Percentiles rank a stretch among this genome's conserved stretches.
Conservation (phyloP, 2,329 filamentous ascomycete species). For the Cryphonectria carpinicola region DNA sequence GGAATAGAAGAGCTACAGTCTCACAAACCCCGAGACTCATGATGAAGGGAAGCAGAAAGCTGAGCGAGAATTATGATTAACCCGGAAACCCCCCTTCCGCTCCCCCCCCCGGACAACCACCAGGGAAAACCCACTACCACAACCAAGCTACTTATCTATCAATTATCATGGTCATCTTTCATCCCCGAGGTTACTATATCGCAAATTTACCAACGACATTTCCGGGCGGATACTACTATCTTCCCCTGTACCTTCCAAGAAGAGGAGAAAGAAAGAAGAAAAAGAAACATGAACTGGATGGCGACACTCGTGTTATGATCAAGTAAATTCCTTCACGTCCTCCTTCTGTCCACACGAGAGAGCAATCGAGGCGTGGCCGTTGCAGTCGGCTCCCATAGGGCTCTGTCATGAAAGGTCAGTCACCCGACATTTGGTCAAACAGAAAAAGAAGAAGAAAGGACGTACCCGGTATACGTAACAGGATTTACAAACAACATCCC, state of each 20-base stretch:
- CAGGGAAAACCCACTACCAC: too few species aligned
- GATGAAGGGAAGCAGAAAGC: too few species aligned
- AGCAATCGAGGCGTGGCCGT: slow-evolving; percentile 4
- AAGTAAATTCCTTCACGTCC: not conserved
- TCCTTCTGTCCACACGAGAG: slow-evolving; percentile 19
- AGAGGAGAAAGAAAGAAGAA: not conserved
- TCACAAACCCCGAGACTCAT: too few species aligned
- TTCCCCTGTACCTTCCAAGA: not conserved
- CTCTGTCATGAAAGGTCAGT: not conserved
- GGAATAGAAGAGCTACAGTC: too few species aligned
- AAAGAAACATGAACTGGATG: not conserved
- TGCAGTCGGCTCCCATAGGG: slow-evolving; percentile 11
- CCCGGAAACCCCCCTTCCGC: too few species aligned
- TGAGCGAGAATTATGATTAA: too few species aligned
- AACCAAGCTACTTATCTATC: too few species aligned
- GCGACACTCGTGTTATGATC: not conserved
- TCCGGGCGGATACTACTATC: not conserved
- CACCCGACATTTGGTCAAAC: not conserved
- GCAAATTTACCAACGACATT: too few species aligned
- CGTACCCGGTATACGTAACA: slow-evolving; percentile 52
- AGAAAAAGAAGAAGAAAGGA: slow-evolving; percentile 17
- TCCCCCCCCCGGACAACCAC: too few species aligned
- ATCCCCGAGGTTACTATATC: too few species aligned
- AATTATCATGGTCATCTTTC: too few species aligned
- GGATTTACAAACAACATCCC: slow-evolving; percentile 56